Evolutionary conservation across 306 rosid genomes (phyloP).

Genomic region (Echinosophora koreensis): DNA sequence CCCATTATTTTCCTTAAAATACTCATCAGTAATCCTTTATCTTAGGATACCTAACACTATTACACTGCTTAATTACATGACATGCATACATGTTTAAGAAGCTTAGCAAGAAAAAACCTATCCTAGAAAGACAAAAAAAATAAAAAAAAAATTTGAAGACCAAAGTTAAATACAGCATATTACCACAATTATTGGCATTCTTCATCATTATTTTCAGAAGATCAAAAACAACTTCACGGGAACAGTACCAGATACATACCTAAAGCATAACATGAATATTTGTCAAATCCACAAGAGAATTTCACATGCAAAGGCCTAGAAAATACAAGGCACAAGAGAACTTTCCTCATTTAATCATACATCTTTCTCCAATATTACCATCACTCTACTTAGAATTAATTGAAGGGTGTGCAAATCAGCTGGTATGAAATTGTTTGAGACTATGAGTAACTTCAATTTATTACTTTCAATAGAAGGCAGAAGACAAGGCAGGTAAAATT

Average conservation of each 20-base stretch:
- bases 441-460: neutral
- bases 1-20: neutral
- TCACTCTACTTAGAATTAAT: neutral
- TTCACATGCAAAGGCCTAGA: slow-evolving; percentile 1
- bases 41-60: neutral
- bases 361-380: neutral
- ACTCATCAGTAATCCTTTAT: neutral
- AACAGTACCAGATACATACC: too few relatives aligned
- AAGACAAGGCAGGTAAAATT: neutral
- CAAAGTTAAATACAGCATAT: neutral
- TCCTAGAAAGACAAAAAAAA: too few relatives aligned
- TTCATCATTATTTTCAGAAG: too few relatives aligned
- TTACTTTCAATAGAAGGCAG: slow-evolving; percentile 8
- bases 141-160: neutral
- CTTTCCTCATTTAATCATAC: slow-evolving; percentile 6
- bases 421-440: neutral
- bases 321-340: neutral
- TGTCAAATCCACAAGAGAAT: neutral
- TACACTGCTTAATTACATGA: too few relatives aligned
- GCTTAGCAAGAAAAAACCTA: too few relatives aligned
- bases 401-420: slow-evolving; percentile 4
- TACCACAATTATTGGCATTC: neutral
- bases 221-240: too few relatives aligned
- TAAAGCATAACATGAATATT: slow-evolving; percentile 1
- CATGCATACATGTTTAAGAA: too few relatives aligned